These are phyloP conservation scores for Talaromyces rugulosus DNA, from an alignment of 2,329 filamentous ascomycete species.

Conservation along the genomic window DNA sequence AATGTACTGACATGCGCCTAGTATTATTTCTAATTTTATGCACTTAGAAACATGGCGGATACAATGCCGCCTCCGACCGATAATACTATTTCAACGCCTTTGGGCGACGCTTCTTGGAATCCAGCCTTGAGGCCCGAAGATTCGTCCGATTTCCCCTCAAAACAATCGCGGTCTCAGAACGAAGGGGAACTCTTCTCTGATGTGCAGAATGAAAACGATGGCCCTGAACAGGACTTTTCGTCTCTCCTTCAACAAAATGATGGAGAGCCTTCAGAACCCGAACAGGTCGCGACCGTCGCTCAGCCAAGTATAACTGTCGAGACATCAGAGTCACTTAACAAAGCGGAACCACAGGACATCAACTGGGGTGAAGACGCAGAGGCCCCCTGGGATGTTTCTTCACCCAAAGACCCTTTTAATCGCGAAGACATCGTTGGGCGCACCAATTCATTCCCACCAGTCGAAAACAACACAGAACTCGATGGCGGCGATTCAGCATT, in stretches of 20 bases:
- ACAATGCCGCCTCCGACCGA: constrained; percentile 14
- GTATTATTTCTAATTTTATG: constrained; percentile 8
- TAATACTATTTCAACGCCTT: constrained; percentile 9
- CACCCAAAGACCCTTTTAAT: constrained; percentile 12
- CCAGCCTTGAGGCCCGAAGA: constrained; percentile 49
- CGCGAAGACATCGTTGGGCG: constrained; percentile 12
- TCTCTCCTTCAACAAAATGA: background rate
- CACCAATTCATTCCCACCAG: constrained; percentile 17
- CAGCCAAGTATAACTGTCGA: background rate
- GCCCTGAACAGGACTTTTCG: background rate
- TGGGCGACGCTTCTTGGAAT: constrained; percentile 47
- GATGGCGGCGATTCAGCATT: background rate
- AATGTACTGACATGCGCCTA: constrained; percentile 5
- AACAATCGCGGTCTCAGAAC: constrained; percentile 12
- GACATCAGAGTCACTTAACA: background rate
- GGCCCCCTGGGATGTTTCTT: background rate
- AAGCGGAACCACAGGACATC: constrained; percentile 1
- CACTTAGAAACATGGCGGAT: constrained; percentile 18
- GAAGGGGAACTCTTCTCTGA: background rate
- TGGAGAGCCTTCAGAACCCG: background rate
- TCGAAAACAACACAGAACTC: background rate
- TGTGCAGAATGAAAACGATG: background rate
- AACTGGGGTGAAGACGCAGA: constrained; percentile 8
- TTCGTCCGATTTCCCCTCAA: constrained; percentile 15
- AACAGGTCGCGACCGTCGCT: background rate